Evolutionary conservation across 2,329 filamentous ascomycete genomes (phyloP).

Genomic region (Aspergillus neoniger): DNA sequence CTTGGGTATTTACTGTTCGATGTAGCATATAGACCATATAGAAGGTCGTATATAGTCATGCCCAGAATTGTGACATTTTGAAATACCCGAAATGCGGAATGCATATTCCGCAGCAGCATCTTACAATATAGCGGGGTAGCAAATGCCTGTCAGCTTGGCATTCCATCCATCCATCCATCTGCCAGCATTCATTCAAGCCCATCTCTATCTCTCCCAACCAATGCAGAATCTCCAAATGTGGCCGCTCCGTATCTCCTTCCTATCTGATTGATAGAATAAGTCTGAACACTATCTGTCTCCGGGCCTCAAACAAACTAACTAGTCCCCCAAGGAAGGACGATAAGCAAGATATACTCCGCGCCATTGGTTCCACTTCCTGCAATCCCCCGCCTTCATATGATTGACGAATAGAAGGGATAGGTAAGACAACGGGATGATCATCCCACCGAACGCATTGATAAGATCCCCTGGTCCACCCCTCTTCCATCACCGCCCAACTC

Average conservation of each 20-base stretch:
- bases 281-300: not conserved
- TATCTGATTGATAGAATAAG: not conserved
- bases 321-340: not conserved
- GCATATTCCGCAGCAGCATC: too few relatives aligned
- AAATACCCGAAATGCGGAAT: too few relatives aligned
- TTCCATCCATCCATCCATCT: too few relatives aligned
- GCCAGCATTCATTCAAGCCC: too few relatives aligned
- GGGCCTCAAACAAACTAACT: not conserved
- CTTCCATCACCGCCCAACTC: not conserved
- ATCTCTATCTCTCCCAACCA: too few relatives aligned
- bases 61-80: not conserved
- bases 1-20: not conserved
- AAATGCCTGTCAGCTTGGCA: too few relatives aligned
- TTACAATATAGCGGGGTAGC: too few relatives aligned
- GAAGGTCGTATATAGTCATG: not conserved
- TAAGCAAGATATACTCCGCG: not conserved
- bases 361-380: not conserved
- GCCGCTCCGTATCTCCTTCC: not conserved
- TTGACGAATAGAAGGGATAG: not conserved
- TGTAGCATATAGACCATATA: not conserved
- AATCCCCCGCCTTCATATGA: not conserved
- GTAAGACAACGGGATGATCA: not conserved
- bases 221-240: too few relatives aligned
- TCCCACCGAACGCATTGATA: not conserved
- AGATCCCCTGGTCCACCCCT: not conserved